Percentiles rank a stretch among this genome's conserved stretches.
Evolutionary conservation across 495 filamentous ascomycete genomes (phyloP).

Genomic region (Cercophora newfieldiana): DNA sequence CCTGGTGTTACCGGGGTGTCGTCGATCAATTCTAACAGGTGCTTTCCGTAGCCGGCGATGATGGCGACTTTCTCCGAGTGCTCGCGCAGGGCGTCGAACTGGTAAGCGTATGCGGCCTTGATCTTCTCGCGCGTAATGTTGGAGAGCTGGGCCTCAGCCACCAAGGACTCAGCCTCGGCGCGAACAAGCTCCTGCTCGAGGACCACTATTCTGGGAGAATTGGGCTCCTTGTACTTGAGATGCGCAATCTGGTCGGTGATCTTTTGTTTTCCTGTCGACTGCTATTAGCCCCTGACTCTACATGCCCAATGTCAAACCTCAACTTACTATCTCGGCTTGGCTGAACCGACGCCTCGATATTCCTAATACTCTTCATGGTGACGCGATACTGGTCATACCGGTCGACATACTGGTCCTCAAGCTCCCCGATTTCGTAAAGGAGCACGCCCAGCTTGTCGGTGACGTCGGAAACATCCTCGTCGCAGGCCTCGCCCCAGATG

Average conservation of each 20-base stretch:
- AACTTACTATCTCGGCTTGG: constrained; percentile 91
- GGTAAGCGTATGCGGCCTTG: constrained; percentile 96
- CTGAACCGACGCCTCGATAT: constrained; percentile 97
- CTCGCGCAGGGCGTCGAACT: constrained; percentile 95
- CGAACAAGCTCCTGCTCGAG: constrained; percentile 98
- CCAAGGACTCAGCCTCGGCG: constrained; percentile 95
- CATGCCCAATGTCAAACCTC: background rate
- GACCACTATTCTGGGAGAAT: constrained; percentile 94
- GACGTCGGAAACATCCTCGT: constrained; percentile 97
- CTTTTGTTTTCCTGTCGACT: constrained; percentile 85
- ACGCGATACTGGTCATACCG: constrained; percentile 99
- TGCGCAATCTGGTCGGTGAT: constrained; percentile 99
- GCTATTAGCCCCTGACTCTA: constrained; percentile 4
- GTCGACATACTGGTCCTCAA: constrained; percentile 97
- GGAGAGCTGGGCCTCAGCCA: constrained; percentile 95
- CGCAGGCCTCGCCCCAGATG: constrained; percentile 93
- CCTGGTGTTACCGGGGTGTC: constrained; percentile 96
- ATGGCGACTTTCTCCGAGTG: constrained; percentile 98
- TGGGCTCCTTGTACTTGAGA: constrained; percentile 98
- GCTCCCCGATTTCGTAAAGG: constrained; percentile 97
- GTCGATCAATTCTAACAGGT: constrained; percentile 90
- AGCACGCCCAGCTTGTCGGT: constrained; percentile 98
- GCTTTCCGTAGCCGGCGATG: constrained; percentile 96
- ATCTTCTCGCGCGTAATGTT: constrained; percentile 99
- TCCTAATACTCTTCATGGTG: constrained; percentile 98